Percentiles rank a stretch among this genome's conserved stretches.
These are phyloP conservation scores for Dipteronia sinensis DNA, from an alignment of 345 rosid species.

Conservation along the genomic window DNA sequence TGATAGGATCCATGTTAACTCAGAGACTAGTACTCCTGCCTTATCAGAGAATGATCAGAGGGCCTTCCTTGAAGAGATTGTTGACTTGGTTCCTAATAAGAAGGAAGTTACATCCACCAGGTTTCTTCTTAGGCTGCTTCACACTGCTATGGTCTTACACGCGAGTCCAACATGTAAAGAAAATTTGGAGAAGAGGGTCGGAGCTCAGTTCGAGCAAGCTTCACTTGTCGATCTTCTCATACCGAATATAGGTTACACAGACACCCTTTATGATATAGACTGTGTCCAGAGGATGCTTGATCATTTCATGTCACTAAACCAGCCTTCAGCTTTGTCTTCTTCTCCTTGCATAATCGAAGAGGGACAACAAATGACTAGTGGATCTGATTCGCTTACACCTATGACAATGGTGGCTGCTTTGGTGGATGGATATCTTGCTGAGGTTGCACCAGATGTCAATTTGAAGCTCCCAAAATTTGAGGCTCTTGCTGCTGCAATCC, in stretches of 20 bases:
- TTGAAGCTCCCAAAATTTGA: conserved; percentile 61
- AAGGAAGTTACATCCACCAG: conserved; percentile 61
- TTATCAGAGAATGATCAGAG: conserved; percentile 54
- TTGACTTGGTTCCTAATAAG: conserved; percentile 57
- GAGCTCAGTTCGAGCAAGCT: conserved; percentile 64
- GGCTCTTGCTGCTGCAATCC: conserved; percentile 60
- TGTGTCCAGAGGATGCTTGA: conserved; percentile 67
- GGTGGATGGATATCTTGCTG: conserved; percentile 67
- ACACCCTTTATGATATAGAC: conserved; percentile 65
- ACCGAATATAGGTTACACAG: conserved; percentile 61
- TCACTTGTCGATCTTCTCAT: conserved; percentile 62
- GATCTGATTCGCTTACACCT: conserved; percentile 46
- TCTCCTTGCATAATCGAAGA: conserved; percentile 49
- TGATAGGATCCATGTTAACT: conserved; percentile 26
- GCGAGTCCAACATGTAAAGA: conserved; percentile 54
- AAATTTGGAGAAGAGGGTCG: conserved; percentile 59
- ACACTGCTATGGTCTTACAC: conserved; percentile 56
- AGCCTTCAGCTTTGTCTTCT: conserved; percentile 36
- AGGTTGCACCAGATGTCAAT: conserved; percentile 74
- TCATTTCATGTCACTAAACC: conserved; percentile 55
- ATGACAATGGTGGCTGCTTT: conserved; percentile 57
- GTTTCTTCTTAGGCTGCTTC: conserved; percentile 67
- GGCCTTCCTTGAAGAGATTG: conserved; percentile 57
- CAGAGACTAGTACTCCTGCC: conserved; percentile 28
- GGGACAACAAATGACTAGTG: conserved; percentile 40